Evolutionary conservation across 768 basidiomycete genomes (phyloP).

Genomic region (Tricholoma matsutake): DNA sequence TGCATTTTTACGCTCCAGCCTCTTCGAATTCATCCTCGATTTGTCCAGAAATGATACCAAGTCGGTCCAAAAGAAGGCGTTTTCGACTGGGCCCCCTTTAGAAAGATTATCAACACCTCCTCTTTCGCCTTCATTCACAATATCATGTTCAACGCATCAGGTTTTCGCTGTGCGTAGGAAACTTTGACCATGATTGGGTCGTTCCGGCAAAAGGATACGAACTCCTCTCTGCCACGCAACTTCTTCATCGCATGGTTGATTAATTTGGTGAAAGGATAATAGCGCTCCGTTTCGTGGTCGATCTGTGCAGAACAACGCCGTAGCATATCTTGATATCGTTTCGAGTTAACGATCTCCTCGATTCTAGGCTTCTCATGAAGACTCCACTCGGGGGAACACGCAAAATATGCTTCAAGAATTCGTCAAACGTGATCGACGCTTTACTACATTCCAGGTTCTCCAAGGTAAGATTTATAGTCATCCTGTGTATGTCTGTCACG

Average conservation of each 20-base stretch:
- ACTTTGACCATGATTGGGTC: neutral
- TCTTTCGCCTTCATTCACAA: neutral
- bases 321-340: neutral
- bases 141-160: neutral
- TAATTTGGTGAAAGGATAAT: neutral
- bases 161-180: neutral
- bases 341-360: neutral
- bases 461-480: neutral
- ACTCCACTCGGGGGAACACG: neutral
- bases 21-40: too few species aligned
- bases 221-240: neutral
- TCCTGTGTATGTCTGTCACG: neutral
- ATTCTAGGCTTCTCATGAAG: neutral
- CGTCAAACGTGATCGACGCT: neutral
- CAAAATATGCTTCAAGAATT: neutral
- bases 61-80: neutral
- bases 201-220: neutral
- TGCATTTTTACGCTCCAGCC: too few species aligned
- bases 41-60: neutral
- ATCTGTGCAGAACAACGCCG: neutral
- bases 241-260: neutral
- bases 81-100: neutral
- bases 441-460: too few species aligned
- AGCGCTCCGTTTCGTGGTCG: neutral
- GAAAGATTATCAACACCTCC: neutral